These are phyloP conservation scores for Fusarium mundagurra DNA, from an alignment of 2,329 filamentous ascomycete genomes.

Conservation along the genomic window DNA sequence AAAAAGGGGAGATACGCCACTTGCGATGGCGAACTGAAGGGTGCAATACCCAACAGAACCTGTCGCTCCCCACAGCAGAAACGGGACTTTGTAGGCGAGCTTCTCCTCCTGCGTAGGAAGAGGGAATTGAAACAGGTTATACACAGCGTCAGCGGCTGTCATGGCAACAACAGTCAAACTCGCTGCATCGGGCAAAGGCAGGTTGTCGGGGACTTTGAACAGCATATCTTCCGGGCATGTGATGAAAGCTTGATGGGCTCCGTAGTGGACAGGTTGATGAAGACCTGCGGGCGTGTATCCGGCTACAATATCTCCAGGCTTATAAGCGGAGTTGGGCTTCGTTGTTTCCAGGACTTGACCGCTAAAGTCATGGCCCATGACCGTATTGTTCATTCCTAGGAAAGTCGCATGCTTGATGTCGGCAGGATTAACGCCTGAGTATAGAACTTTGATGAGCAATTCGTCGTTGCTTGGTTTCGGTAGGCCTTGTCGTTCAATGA, in stretches of 20 bases:
- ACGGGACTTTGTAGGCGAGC: accelerated
- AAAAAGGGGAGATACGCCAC: background rate
- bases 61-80: background rate
- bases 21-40: background rate
- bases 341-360: background rate
- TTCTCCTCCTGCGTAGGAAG: accelerated
- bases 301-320: background rate
- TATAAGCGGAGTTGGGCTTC: background rate
- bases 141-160: background rate
- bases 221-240: background rate
- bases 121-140: background rate
- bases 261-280: background rate
- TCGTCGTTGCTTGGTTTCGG: background rate
- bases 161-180: background rate
- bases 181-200: background rate
- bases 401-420: background rate
- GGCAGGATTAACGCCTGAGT: background rate
- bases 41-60: background rate
- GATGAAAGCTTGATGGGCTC: background rate
- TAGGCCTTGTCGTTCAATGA: background rate
- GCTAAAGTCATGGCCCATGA: background rate
- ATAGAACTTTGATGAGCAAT: background rate
- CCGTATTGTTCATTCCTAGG: background rate
- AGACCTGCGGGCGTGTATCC: background rate
- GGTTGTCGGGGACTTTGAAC: background rate